phyloP scores from a whole-genome alignment of 805 yeast species.

The Kuraishia borneana region DNA sequence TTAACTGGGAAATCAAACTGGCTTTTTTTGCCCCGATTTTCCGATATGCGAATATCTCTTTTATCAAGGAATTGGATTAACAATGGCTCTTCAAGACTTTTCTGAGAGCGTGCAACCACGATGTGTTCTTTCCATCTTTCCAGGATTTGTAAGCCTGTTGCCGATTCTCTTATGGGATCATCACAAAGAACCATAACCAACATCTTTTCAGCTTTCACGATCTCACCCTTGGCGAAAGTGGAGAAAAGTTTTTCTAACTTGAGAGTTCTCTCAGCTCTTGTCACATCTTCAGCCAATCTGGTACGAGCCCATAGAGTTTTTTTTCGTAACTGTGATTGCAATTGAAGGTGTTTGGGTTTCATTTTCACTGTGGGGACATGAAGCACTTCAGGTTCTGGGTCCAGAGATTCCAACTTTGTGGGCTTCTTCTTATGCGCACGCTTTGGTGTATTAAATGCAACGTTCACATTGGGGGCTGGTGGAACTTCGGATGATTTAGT shows the following conservation, averaged over 20 bases:
- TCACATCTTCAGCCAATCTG: conserved; percentile 7
- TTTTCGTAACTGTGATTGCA: conserved; percentile 12
- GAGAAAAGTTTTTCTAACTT: conserved; percentile 17
- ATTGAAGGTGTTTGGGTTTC: conserved; percentile 5
- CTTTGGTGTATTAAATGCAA: too few relatives aligned
- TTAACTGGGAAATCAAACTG: conserved; percentile 5
- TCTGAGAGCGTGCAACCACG: conserved; percentile 61
- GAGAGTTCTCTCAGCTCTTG: conserved; percentile 10
- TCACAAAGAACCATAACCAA: conserved; percentile 40
- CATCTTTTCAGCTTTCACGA: conserved; percentile 57
- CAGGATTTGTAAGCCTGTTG: conserved; percentile 37
- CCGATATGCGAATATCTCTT: conserved; percentile 20
- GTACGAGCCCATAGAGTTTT: conserved; percentile 13
- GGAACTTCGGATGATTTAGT: too few relatives aligned
- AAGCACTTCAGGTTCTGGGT: too few relatives aligned
- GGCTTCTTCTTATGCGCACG: too few relatives aligned
- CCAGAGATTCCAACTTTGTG: too few relatives aligned
- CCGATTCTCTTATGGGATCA: conserved; percentile 20
- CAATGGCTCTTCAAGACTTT: conserved; percentile 37
- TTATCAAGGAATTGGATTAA: conserved; percentile 50
- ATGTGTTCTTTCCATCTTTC: conserved; percentile 78
- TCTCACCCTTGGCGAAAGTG: conserved; percentile 40
- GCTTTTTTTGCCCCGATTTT: conserved; percentile 1
- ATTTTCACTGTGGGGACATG: conserved; percentile 3
- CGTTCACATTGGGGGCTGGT: too few relatives aligned